These are phyloP conservation scores for Sordariomycetes sp. DNA, from an alignment of 2,329 filamentous ascomycete genomes.

Conservation along the genomic window DNA sequence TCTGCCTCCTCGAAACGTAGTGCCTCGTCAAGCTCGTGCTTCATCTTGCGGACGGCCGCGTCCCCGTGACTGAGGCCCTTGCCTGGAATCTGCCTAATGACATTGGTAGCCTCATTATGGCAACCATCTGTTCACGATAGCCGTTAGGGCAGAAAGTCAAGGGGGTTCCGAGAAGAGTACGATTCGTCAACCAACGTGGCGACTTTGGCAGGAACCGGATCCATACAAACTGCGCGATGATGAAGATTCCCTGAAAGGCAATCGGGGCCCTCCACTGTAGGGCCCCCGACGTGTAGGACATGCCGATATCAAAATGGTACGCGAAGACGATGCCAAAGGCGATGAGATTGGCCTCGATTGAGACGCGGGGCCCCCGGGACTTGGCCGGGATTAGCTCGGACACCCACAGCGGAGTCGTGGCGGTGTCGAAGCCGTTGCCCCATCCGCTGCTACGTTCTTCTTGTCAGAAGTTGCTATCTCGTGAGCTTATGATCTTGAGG, in stretches of 20 bases:
- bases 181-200: slow-evolving; percentile 22
- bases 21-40: slow-evolving; percentile 21
- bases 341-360: slow-evolving; percentile 39
- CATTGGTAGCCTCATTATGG: slow-evolving; percentile 22
- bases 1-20: not conserved
- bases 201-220: slow-evolving; percentile 25
- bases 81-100: slow-evolving; percentile 26
- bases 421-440: slow-evolving; percentile 42
- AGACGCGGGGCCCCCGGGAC: slow-evolving; percentile 36
- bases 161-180: slow-evolving; percentile 11
- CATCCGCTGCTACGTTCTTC: slow-evolving; percentile 25
- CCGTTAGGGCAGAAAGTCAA: not conserved
- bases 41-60: slow-evolving; percentile 11
- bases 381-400: slow-evolving; percentile 34
- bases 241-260: not conserved
- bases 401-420: slow-evolving; percentile 40
- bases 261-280: not conserved
- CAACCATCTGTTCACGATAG: slow-evolving; percentile 15
- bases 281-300: slow-evolving; percentile 12
- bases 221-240: slow-evolving; percentile 15
- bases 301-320: slow-evolving; percentile 16
- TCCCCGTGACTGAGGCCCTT: slow-evolving; percentile 47
- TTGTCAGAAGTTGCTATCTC: not conserved
- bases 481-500: not conserved
- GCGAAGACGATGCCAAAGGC: slow-evolving; percentile 20